Conservation (phyloP, 1,284 basidiomycete genomes). For the Tilletia horrida region DNA sequence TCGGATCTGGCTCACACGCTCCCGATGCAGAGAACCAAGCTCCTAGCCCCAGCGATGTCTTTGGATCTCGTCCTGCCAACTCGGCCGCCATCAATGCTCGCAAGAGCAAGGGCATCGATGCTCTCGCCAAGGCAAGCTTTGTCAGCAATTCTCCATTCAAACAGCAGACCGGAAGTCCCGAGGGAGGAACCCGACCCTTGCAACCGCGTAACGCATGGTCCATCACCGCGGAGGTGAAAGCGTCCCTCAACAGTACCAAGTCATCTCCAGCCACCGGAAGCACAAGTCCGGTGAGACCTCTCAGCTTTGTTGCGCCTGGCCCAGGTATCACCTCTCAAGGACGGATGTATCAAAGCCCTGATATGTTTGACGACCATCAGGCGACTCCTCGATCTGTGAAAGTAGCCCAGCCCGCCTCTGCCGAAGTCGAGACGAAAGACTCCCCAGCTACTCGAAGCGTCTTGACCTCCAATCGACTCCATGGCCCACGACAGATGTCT, state of each 20-base stretch:
- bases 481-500: constrained; percentile 63
- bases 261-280: constrained; percentile 58
- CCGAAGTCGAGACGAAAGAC: constrained; percentile 20
- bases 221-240: constrained; percentile 67
- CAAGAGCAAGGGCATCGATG: constrained; percentile 34
- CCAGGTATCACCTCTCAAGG: constrained; percentile 59
- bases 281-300: constrained; percentile 70
- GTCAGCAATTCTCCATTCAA: constrained; percentile 64
- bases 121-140: constrained; percentile 34
- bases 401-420: constrained; percentile 26
- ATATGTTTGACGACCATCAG: constrained; percentile 12
- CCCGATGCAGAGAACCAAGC: constrained; percentile 4
- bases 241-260: constrained; percentile 63
- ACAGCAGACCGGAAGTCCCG: constrained; percentile 26
- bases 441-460: constrained; percentile 62
- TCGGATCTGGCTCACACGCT: neutral
- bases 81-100: constrained; percentile 25
- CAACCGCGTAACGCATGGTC: constrained; percentile 61
- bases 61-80: neutral
- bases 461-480: constrained; percentile 73
- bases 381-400: constrained; percentile 84
- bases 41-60: neutral
- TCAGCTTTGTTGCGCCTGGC: constrained; percentile 70
- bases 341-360: constrained; percentile 14
- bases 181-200: constrained; percentile 20